Percentiles rank a stretch among this genome's conserved stretches.
phyloP scores from a whole-genome alignment of 2,329 filamentous ascomycete species.

The Fusarium sp. region DNA sequence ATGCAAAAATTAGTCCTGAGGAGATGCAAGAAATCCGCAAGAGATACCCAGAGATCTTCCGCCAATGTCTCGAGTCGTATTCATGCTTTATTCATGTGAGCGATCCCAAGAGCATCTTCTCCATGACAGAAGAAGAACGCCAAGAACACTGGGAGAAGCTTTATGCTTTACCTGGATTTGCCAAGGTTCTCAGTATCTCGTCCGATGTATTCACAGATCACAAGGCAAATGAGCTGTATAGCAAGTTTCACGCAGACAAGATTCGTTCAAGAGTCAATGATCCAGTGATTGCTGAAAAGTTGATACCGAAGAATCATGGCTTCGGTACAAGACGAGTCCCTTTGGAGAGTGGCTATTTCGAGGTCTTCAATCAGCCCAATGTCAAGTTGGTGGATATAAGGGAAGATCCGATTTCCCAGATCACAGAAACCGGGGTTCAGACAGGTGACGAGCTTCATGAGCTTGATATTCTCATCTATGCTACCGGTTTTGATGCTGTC shows the following conservation, averaged over 20 bases:
- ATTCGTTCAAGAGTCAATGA: constrained; percentile 27
- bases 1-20: constrained; percentile 29
- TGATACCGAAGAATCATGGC: constrained; percentile 35
- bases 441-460: constrained; percentile 23
- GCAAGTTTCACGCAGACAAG: constrained; percentile 37
- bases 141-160: constrained; percentile 29
- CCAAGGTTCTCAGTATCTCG: constrained; percentile 32
- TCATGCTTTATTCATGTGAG: constrained; percentile 40
- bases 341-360: constrained; percentile 37
- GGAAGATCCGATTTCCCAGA: constrained; percentile 31
- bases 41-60: constrained; percentile 40
- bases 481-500: constrained; percentile 41
- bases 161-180: constrained; percentile 23
- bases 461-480: constrained; percentile 41
- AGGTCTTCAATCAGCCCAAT: constrained; percentile 32
- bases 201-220: constrained; percentile 26
- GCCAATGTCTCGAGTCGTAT: constrained; percentile 35
- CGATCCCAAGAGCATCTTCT: constrained; percentile 32
- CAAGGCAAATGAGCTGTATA: constrained; percentile 30
- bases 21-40: constrained; percentile 40
- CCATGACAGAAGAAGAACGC: constrained; percentile 32
- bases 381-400: constrained; percentile 33
- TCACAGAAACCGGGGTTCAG: constrained; percentile 32
- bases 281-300: constrained; percentile 20
- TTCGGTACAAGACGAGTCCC: constrained; percentile 31